Evolutionary conservation across 1,139 yeast species (phyloP), one percentile per base, ranked within the genome.

Genomic region (Blastobotrys persicus): DNA sequence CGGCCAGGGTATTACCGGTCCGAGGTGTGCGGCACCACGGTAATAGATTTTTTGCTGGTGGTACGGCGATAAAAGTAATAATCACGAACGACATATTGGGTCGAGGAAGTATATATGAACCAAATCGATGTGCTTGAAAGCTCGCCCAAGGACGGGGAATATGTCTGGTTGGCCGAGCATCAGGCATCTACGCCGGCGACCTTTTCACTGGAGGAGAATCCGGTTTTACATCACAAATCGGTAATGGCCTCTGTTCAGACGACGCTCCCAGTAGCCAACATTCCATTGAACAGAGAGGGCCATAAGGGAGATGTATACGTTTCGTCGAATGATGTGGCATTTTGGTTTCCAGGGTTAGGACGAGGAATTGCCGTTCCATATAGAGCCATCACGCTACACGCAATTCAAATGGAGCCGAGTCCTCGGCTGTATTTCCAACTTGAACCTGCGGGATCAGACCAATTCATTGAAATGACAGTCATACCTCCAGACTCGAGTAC

Each of bases 141-240:
- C 18, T 51, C 55, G 44, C 69, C 69, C 2, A 47, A 48, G 28
- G 55, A 48, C 34, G 41, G 60, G 3, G 69, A 65, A 32, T 66
- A 57, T 47, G 55, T 59, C 23, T 45, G 62, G 7, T 53, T 64
- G 18, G 51, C 55, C 2, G 69, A 65, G 46, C 66, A 66, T 55
- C 68, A 60, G 46, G 51, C 67, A 11, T 60, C 61, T 18, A 64
- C 70, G 1, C 71, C 71, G 7, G 69, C 65, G 5, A 53, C 60
- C 11, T 67, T 59, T 48, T 63, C 69, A 2, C 56, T 66, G 17
- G 69, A 66, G 16, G 70, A 67, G 44, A 55, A 55, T 26, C 68
- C 70, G 1, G 64, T 67, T 19, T 55, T 67, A 17, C 59, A 62
- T 48, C 53, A 52, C 42, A 47, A 55, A 38, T 41, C 51, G 2